Conservation (phyloP, 148 eudicot species). For the Amaranthus hypochondriacus region DNA sequence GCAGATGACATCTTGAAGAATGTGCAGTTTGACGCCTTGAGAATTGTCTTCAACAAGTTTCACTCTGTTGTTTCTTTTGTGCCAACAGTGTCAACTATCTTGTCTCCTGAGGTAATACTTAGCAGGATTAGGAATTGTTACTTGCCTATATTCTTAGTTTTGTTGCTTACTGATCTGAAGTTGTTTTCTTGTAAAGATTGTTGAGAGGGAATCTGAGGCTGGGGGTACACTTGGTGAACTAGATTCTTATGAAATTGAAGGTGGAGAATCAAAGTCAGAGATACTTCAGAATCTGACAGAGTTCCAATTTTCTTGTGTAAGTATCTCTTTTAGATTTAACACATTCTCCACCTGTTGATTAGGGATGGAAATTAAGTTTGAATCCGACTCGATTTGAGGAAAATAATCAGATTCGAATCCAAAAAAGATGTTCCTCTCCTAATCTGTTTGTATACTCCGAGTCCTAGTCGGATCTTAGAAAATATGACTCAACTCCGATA, state of each 20-base stretch:
- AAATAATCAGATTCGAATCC: no score
- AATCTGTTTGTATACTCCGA: no score
- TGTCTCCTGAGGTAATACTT: conserved; percentile 77
- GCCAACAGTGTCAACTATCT: conserved; percentile 72
- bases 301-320: conserved; percentile 90
- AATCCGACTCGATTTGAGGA: no score
- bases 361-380: neutral
- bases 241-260: conserved; percentile 88
- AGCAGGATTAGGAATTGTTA: neutral
- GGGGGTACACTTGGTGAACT: conserved; percentile 83
- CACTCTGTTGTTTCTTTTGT: conserved; percentile 77
- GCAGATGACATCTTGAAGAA: conserved; percentile 95
- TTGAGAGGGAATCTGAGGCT: conserved; percentile 81
- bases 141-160: neutral
- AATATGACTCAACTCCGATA: no score
- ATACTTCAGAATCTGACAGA: conserved; percentile 84
- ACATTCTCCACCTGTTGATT: neutral
- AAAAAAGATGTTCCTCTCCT: no score
- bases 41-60: conserved; percentile 87
- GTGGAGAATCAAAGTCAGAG: conserved; percentile 83
- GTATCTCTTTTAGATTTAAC: conserved; percentile 20
- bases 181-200: conserved; percentile 38
- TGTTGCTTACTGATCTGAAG: conserved; percentile 9
- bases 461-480: no score
- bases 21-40: conserved; percentile 87